These are phyloP conservation scores for Tricholoma hemisulphureum DNA, from an alignment of 768 basidiomycete species.

Conservation along the genomic window DNA sequence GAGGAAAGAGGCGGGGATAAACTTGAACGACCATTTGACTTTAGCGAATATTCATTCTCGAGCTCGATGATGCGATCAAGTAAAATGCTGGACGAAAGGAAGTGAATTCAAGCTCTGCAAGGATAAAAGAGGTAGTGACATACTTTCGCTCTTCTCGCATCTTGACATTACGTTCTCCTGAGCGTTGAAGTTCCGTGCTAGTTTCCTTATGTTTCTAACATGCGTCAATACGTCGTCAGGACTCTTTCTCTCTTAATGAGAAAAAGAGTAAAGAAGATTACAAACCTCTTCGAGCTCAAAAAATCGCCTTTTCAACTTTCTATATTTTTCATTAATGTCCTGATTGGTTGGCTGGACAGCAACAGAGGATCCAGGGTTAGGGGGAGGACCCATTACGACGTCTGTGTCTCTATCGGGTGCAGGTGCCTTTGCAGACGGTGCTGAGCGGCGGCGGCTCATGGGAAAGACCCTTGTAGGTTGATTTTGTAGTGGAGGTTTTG, in stretches of 20 bases:
- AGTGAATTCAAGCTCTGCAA: not conserved
- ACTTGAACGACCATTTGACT: slow-evolving; percentile 20
- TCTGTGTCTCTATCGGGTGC: slow-evolving; percentile 50
- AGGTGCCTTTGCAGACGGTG: slow-evolving; percentile 35
- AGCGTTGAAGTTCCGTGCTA: slow-evolving; percentile 52
- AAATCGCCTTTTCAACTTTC: slow-evolving; percentile 61
- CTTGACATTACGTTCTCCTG: slow-evolving; percentile 62
- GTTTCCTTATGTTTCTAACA: slow-evolving; percentile 60
- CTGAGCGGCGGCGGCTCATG: slow-evolving; percentile 27
- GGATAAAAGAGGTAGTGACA: slow-evolving; percentile 23
- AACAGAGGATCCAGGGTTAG: slow-evolving; percentile 32
- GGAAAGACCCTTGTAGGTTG: slow-evolving; percentile 8
- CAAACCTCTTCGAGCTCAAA: slow-evolving; percentile 71
- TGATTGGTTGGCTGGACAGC: slow-evolving; percentile 39
- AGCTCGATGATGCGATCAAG: slow-evolving; percentile 63
- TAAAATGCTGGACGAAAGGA: slow-evolving; percentile 39
- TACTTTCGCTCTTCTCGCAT: slow-evolving; percentile 65
- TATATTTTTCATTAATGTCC: slow-evolving; percentile 61
- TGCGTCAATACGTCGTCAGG: slow-evolving; percentile 27
- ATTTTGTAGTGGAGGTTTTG: slow-evolving; percentile 26
- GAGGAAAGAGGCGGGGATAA: slow-evolving; percentile 13
- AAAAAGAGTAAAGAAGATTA: slow-evolving; percentile 22
- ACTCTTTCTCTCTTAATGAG: slow-evolving; percentile 26
- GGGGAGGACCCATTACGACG: slow-evolving; percentile 51
- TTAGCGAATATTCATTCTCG: slow-evolving; percentile 41